Conservation (phyloP, 1,139 yeast genomes). For the Candida neerlandica region DNA sequence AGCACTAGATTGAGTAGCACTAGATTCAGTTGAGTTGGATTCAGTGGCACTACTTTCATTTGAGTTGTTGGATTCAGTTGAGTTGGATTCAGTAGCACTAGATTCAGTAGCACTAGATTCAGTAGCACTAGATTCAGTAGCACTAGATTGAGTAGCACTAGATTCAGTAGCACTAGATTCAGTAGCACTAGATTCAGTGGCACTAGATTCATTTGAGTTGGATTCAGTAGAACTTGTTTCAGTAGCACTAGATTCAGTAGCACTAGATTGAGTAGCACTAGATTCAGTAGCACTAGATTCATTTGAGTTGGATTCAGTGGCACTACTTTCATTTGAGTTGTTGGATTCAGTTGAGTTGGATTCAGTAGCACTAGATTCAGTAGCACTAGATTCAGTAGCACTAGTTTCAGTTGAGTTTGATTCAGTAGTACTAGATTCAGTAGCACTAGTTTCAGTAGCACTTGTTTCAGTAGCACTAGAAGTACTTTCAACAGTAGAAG, state of each 20-base stretch:
- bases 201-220: no score
- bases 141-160: constrained; percentile 3
- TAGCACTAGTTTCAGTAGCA: neutral
- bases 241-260: constrained; percentile 16
- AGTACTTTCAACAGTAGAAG: constrained; percentile 3
- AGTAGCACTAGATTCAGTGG: neutral
- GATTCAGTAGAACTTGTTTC: constrained; percentile 18
- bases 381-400: neutral
- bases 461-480: neutral
- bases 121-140: no score
- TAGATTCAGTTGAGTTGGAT: no score
- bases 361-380: neutral
- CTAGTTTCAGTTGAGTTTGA: neutral
- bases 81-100: no score
- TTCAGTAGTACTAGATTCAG: neutral
- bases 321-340: constrained; percentile 14
- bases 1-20: no score
- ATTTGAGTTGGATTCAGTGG: constrained; percentile 4
- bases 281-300: constrained; percentile 8
- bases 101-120: no score
- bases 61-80: no score
- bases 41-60: no score
- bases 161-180: constrained; percentile 7
- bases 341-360: neutral
- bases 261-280: constrained; percentile 2